Base-by-base conservation (phyloP, 1,284 basidiomycete genomes). In the Ganoderma resinaceum region DNA sequence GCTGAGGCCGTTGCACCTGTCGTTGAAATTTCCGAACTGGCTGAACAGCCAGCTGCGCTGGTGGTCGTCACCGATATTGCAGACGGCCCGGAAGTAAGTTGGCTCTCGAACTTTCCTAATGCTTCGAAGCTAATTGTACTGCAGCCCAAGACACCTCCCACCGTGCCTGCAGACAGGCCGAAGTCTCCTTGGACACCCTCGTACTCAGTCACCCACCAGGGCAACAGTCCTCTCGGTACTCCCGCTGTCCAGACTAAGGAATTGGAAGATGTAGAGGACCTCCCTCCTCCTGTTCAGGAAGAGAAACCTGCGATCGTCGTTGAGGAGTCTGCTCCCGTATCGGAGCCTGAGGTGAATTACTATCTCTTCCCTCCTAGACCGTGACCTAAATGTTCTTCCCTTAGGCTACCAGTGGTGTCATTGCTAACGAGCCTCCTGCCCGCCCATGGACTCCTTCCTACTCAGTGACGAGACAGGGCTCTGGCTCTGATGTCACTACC, bases 381-480 rank as follows among this genome's bases (percentile, higher is more conserved):
- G 20, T 26, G 29, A 2, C 8, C 7, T 38, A 43, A 14, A 62
- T 3, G 42, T 2, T 37, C 12, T 8, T 31, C 12, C 49, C 26
- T 26, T 37, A 69, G 65, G 23, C 49, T 26, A 57, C 57, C 33
- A 35, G 46, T n/a, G 57, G 52, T 20, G 23, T 38, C 5, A 26
- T 61, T 23, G 23, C 20, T 31, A 61, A 69, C 3, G 73, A 72
- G 58, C 61, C 65, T 7, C 73, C 69, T 57, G 62, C 63, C 2
- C 70, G 72, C 2, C 74, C 75, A 46, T 78, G 76, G 76, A 76
- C 76, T 1, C 76, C 76, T 16, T 76, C 76, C 31, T 78, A 77
- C 61, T 74, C 74, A 7, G 76, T 78, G 12, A 79, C 78, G 1
- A 75, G 71, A 4, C 81, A 82, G 70, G 82, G 82, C n/a, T 75